Base-by-base conservation (phyloP, 139 green algal species). In the Chlamydomonas urium region DNA sequence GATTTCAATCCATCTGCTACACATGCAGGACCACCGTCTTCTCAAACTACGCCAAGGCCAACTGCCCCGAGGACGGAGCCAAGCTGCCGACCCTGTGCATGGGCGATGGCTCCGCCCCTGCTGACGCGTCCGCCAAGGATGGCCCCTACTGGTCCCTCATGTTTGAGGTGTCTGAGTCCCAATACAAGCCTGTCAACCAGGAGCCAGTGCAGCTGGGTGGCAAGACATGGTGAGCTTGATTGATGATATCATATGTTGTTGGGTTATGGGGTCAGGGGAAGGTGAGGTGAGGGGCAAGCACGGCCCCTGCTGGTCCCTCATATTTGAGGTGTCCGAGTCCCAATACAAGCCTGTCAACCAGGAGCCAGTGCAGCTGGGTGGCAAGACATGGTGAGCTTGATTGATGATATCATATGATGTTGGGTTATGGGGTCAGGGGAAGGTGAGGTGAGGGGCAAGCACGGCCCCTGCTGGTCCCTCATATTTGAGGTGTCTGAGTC, bases 91-190 rank as follows among this genome's bases (percentile, higher is more conserved):
- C 92, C 3, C 67, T 96, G 14, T 93, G 87, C 82, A 65, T 84
- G 67, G 83, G 79, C 4, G 88, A 92, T 56, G 84, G 86, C 73
- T 81, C 24, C 28, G 68, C 45, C 0, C 62, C 72, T 1, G 59
- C 38, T 26, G 69, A 66, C 60, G 32, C 21, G 5, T n/a, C 26
- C 28, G 42, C 66, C 10, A 62, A 73, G 31, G 5, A 8, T 38
- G 91, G 88, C 0, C 92, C 90, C 26, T 97, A 94, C 81, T 96
- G 92, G 91, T 95, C 88, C 10, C 87, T 97, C 38, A 96, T 97
- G 92, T 97, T 97, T 81, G 92, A 97, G 83, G 83, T 95, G 38
- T 88, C 76, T 35, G 86, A 96, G 83, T 87, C 77, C 37, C 61
- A 87, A 50, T 85, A 78, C 70, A 96, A 96, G 85, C 89, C 90